phyloP scores from a whole-genome alignment of 345 rosid species.

The Eucalyptus pumila region DNA sequence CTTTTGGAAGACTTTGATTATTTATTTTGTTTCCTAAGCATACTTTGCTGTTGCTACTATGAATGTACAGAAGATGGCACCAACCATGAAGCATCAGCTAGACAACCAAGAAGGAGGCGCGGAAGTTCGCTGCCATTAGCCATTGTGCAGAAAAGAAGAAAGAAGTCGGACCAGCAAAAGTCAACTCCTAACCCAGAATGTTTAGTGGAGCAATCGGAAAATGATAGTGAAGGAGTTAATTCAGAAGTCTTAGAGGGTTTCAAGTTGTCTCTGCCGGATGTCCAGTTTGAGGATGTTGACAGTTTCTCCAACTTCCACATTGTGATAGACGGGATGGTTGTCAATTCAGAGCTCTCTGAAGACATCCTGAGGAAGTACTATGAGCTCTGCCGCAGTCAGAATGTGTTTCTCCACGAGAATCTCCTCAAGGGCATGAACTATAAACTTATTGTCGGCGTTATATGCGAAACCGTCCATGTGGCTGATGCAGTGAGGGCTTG shows the following conservation, averaged over 20 bases:
- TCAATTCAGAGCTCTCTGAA: slow-evolving; percentile 42
- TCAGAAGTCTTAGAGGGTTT: slow-evolving; percentile 57
- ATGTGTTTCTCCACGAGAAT: slow-evolving; percentile 45
- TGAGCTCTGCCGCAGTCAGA: slow-evolving; percentile 46
- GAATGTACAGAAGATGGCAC: slow-evolving; percentile 1
- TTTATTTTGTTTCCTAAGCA: background rate
- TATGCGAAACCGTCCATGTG: slow-evolving; percentile 49
- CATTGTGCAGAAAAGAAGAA: slow-evolving; percentile 27
- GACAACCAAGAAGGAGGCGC: slow-evolving; percentile 24
- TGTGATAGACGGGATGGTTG: slow-evolving; percentile 24
- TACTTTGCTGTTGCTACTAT: background rate
- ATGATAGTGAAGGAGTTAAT: slow-evolving; percentile 56
- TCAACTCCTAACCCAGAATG: slow-evolving; percentile 2
- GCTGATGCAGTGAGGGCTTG: slow-evolving; percentile 45
- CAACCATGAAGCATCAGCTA: background rate
- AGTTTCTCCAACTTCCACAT: slow-evolving; percentile 34
- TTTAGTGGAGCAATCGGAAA: slow-evolving; percentile 38
- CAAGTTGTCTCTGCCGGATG: slow-evolving; percentile 19
- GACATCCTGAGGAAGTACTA: slow-evolving; percentile 38
- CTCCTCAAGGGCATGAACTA: slow-evolving; percentile 35
- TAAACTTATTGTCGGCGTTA: slow-evolving; percentile 34
- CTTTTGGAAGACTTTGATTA: background rate
- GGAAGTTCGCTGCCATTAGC: slow-evolving; percentile 35
- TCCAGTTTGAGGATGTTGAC: slow-evolving; percentile 26
- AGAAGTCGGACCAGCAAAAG: slow-evolving; percentile 6